Evolutionary conservation across 2,329 filamentous ascomycete genomes (phyloP).

Genomic region (Sporothrix euskadiensis): DNA sequence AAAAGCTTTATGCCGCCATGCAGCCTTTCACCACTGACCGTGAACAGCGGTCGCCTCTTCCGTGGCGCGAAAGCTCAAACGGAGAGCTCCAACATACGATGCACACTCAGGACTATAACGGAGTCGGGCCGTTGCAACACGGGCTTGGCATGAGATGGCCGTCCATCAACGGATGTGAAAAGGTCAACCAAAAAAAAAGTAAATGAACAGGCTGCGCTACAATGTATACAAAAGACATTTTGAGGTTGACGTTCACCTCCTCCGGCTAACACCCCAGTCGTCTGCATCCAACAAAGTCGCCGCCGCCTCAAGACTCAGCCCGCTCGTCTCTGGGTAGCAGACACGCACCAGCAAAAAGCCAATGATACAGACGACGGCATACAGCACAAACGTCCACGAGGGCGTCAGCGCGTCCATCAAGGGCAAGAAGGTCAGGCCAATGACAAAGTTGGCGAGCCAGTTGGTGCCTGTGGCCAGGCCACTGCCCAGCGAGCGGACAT

Average conservation of each 20-base stretch:
- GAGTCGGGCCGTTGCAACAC: constrained; percentile 10
- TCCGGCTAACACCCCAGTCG: constrained; percentile 66
- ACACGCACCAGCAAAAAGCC: constrained; percentile 70
- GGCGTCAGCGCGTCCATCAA: constrained; percentile 78
- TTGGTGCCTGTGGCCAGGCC: constrained; percentile 76
- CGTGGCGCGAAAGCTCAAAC: neutral
- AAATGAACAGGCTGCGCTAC: neutral
- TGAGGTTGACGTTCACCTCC: neutral
- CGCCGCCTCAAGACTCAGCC: constrained; percentile 78
- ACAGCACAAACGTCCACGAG: constrained; percentile 76
- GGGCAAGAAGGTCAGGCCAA: constrained; percentile 84
- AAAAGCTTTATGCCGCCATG: neutral
- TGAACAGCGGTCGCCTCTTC: neutral
- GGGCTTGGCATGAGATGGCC: neutral
- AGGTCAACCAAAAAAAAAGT: neutral
- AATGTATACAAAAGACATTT: neutral
- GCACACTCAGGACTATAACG: neutral
- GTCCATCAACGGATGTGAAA: neutral
- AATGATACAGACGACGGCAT: constrained; percentile 66
- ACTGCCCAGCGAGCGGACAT: constrained; percentile 70
- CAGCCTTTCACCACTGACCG: too few relatives aligned
- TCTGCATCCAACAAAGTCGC: constrained; percentile 68
- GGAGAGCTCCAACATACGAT: neutral
- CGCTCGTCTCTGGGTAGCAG: constrained; percentile 85
- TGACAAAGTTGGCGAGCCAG: constrained; percentile 83